Evolutionary conservation across 441 rosid genomes (phyloP), one percentile per base, ranked within the genome.

Genomic region (Adansonia rubrostipa): DNA sequence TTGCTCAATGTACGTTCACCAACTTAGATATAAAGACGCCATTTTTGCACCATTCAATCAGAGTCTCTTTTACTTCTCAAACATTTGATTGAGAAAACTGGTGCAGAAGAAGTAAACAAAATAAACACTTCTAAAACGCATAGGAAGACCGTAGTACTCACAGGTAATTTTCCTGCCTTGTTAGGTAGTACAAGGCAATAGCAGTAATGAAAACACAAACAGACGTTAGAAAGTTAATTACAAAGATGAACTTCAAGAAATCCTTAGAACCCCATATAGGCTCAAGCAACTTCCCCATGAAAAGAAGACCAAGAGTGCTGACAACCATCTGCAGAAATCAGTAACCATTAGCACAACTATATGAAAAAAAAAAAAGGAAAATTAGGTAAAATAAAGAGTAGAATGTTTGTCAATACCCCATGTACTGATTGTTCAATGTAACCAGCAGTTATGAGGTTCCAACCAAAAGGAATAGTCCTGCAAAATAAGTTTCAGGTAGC

Each of bases 201-300:
- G 93, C 95, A 73, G 98, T 93, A 51, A 90, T 77, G 67, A 96
- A 96, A 80, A 94, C 93, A 57, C 96, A 92, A 47, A 94, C 80
- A 28, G 94, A 96, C 4, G 96, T 89, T 47, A 93, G 89, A 68
- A 94, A 81, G 92, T 96, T 94, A 68, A 92, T 89, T 10, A 94
- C 73, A 81, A 94, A 91, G 79, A 93, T 87, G 90, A 96, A 96
- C 92, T 94, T 93, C 86, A 94, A 87, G 86, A 96, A 93, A 85
- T 94, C 98, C 89, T 86, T 93, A 66, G 98, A 86, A 82, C 99
- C 99, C 99, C 98, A 93, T 4, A 96, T 89, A 36, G 98, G 98
- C 79, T 94, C 98, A 64, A 96, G 92, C 78, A 96, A 85, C 89
- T 92, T 94, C 79, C 99, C 98, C 94, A 92, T 85, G 78, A 90